Conservation (phyloP, 2,329 filamentous ascomycete genomes). For the Aspergillus aculeatus region DNA sequence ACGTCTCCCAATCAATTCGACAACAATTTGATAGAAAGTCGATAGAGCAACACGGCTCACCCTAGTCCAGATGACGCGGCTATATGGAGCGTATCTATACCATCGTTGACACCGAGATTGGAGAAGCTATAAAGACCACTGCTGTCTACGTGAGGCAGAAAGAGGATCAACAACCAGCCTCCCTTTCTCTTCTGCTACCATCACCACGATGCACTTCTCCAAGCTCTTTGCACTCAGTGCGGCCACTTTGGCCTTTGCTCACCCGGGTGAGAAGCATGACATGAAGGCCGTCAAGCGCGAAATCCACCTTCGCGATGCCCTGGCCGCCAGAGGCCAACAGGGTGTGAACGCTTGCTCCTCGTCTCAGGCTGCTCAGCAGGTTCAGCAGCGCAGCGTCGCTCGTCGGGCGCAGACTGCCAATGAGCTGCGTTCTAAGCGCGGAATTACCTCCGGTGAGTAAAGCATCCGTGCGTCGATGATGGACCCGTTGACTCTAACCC, state of each 20-base stretch:
- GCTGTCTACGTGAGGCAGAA: not conserved
- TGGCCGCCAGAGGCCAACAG: constrained; percentile 26
- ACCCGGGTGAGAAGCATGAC: constrained; percentile 34
- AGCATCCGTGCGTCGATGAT: not conserved
- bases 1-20: not conserved
- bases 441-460: constrained; percentile 26
- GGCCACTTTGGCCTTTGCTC: constrained; percentile 29
- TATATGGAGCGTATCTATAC: not conserved
- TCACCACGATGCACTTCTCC: constrained; percentile 25
- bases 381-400: constrained; percentile 28
- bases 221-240: constrained; percentile 33
- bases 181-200: not conserved
- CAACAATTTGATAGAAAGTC: too few species aligned
- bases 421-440: constrained; percentile 27
- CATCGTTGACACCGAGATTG: not conserved
- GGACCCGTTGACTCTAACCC: not conserved
- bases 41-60: not conserved
- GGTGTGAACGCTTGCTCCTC: constrained; percentile 26
- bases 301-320: constrained; percentile 27
- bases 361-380: constrained; percentile 21
- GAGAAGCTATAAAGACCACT: not conserved
- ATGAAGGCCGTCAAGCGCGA: constrained; percentile 29
- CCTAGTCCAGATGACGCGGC: constrained; percentile 9
- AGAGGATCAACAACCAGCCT: not conserved
- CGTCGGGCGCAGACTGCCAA: constrained; percentile 29